Conservation (phyloP, 352 stramenopile genomes). For the Phytophthora kernoviae region DNA sequence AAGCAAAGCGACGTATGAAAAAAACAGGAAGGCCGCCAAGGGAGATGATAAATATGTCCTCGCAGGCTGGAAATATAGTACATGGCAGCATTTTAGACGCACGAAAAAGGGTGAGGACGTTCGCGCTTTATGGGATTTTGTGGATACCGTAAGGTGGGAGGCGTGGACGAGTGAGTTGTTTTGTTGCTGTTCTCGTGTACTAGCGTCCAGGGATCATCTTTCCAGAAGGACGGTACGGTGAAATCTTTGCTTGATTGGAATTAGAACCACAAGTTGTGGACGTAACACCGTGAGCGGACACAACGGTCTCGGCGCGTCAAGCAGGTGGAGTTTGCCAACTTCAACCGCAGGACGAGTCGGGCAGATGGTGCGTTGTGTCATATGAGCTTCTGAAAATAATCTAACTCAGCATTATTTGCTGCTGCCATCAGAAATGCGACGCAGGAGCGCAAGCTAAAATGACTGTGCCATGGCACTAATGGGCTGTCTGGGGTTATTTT, state of each 20-base stretch:
- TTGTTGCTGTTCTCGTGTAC: not conserved
- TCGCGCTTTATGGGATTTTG: conserved; percentile 1
- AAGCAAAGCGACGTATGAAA: conserved; percentile 11
- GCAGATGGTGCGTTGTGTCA: no score
- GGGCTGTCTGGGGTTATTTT: conserved; percentile 18
- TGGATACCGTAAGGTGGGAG: not conserved
- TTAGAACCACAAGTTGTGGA: no score
- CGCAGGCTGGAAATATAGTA: conserved; percentile 29
- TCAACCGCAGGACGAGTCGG: no score
- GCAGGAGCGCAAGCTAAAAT: conserved; percentile 14
- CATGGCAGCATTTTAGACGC: conserved; percentile 28
- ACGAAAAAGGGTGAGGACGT: conserved; percentile 1
- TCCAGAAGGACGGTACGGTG: no score
- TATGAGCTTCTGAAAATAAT: no score
- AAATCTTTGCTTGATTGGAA: no score
- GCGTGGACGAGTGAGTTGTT: not conserved
- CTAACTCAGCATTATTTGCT: not conserved
- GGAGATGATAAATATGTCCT: conserved; percentile 20
- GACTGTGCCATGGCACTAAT: not conserved
- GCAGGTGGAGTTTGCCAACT: not conserved
- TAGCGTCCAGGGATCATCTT: no score
- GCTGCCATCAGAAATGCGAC: conserved; percentile 3
- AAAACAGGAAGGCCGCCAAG: not conserved
- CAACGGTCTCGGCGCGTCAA: no score
- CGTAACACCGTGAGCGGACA: not conserved